Percentiles rank a stretch among this genome's conserved stretches.
These are phyloP conservation scores for Prototheca cutis DNA, from an alignment of 163 green algal species.

Conservation along the genomic window DNA sequence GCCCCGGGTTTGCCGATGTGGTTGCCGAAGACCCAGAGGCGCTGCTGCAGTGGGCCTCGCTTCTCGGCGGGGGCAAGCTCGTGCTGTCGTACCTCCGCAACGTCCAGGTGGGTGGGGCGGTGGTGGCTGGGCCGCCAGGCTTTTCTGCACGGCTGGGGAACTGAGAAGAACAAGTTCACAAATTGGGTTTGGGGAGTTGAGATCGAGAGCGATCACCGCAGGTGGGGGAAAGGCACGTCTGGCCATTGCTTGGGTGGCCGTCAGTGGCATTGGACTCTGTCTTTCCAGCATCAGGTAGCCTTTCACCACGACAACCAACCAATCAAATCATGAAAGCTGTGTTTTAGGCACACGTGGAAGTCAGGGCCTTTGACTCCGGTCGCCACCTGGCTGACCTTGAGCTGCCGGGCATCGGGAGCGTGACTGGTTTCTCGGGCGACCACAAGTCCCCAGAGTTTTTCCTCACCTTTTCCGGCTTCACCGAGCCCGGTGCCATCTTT, in stretches of 20 bases:
- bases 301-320: no score
- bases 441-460: conserved; percentile 24
- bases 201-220: not conserved
- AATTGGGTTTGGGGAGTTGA: not conserved
- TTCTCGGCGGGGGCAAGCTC: conserved; percentile 58
- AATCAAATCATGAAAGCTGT: no score
- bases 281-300: no score
- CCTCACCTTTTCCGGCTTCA: conserved; percentile 49
- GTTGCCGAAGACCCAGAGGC: conserved; percentile 66
- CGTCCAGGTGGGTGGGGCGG: conserved; percentile 19
- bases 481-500: conserved; percentile 21
- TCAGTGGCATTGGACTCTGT: no score
- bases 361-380: conserved; percentile 27
- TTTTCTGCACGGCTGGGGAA: no score
- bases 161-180: no score
- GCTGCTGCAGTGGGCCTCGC: conserved; percentile 62
- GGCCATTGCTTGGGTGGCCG: no score
- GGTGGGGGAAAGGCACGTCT: not conserved
- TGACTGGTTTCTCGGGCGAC: conserved; percentile 28
- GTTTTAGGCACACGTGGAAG: conserved; percentile 21
- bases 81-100: conserved; percentile 60
- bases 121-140: no score
- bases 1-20: conserved; percentile 50
- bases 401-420: conserved; percentile 58
- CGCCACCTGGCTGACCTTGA: conserved; percentile 14